Evolutionary conservation across 2,329 filamentous ascomycete genomes (phyloP).

Genomic region (Ophiostoma sp.): DNA sequence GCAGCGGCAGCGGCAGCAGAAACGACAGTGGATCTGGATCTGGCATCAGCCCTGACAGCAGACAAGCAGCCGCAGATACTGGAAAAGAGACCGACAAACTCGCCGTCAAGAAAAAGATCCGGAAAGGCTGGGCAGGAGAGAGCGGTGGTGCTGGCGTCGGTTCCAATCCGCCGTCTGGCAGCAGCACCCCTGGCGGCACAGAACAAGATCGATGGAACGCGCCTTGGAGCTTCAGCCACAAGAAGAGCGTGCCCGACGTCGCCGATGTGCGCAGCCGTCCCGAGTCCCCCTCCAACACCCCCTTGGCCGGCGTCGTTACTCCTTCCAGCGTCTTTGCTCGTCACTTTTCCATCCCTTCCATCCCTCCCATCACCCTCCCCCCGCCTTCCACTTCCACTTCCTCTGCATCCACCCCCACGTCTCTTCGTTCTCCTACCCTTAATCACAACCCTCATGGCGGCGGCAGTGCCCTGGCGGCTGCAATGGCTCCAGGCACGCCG

Average conservation of each 20-base stretch:
- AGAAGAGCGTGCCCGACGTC: conserved; percentile 44
- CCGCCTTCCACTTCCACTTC: conserved; percentile 16
- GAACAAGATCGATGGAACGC: conserved; percentile 22
- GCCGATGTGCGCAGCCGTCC: conserved; percentile 41
- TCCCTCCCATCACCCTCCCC: conserved; percentile 18
- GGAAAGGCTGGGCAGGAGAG: conserved; percentile 11
- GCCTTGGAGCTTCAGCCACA: conserved; percentile 35
- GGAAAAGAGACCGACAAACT: conserved; percentile 14
- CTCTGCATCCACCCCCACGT: conserved; percentile 19
- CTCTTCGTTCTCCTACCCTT: conserved; percentile 14
- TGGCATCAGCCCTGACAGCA: conserved; percentile 1
- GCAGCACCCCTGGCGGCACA: neutral
- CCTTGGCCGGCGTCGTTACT: conserved; percentile 60
- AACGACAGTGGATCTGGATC: conserved; percentile 6
- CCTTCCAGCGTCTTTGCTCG: conserved; percentile 59
- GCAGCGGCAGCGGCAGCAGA: conserved; percentile 2
- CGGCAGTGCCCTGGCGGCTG: conserved; percentile 10
- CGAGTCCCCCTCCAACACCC: conserved; percentile 45
- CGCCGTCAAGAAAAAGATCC: conserved; percentile 14
- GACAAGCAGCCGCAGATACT: conserved; percentile 2
- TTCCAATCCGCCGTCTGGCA: neutral
- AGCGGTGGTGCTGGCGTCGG: neutral
- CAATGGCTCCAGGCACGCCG: conserved; percentile 23
- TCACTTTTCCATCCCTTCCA: conserved; percentile 63
- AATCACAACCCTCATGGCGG: neutral